Evolutionary conservation across 2,329 filamentous ascomycete species (phyloP).

Genomic region (Lomentospora prolificans): DNA sequence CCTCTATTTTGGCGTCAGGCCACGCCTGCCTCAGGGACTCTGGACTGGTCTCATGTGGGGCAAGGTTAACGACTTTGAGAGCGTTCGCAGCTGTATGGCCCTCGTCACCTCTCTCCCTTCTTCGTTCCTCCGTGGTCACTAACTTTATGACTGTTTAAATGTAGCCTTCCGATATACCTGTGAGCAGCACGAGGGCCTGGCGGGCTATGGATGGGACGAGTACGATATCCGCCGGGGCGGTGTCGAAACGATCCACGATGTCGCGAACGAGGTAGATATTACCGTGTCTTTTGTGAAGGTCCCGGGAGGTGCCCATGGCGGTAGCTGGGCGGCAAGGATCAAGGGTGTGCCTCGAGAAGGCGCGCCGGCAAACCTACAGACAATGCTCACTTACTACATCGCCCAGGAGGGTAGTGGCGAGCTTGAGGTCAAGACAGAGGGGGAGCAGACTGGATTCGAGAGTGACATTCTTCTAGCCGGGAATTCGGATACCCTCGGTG

Average conservation of each 20-base stretch:
- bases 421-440: conserved; percentile 41
- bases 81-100: conserved; percentile 68
- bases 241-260: conserved; percentile 82
- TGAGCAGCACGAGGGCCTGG: conserved; percentile 89
- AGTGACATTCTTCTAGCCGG: conserved; percentile 62
- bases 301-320: conserved; percentile 73
- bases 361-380: conserved; percentile 57
- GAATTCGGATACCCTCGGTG: conserved; percentile 59
- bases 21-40: conserved; percentile 71
- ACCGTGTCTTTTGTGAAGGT: conserved; percentile 92
- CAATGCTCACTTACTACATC: conserved; percentile 72
- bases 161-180: conserved; percentile 86
- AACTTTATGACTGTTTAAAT: conserved; percentile 9
- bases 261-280: conserved; percentile 77
- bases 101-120: background rate
- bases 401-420: conserved; percentile 65
- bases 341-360: conserved; percentile 69
- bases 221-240: conserved; percentile 86
- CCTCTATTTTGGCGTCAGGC: conserved; percentile 84
- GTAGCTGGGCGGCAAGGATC: conserved; percentile 85
- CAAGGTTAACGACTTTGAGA: conserved; percentile 67
- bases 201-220: conserved; percentile 95
- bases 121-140: background rate
- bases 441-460: conserved; percentile 38
- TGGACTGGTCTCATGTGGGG: conserved; percentile 83